These are phyloP conservation scores for Fomitopsis schrenkii DNA, from an alignment of 1,284 basidiomycete species.

Conservation along the genomic window DNA sequence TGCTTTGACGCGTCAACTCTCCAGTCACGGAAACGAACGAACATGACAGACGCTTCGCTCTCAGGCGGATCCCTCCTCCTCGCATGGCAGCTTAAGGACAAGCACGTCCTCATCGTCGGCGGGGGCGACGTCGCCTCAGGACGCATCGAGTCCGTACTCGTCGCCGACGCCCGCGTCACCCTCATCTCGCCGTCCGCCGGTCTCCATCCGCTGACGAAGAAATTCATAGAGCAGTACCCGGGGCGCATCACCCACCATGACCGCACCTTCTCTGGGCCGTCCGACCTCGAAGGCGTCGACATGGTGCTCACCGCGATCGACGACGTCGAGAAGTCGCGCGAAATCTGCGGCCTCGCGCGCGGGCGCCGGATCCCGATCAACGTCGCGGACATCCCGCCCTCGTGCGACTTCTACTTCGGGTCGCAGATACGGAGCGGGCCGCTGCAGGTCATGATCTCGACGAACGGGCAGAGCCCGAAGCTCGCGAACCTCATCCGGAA, in stretches of 20 bases:
- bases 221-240: constrained; percentile 41
- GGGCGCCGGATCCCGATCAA: constrained; percentile 81
- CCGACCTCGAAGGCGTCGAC: constrained; percentile 65
- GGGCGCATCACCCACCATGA: constrained; percentile 69
- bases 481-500: constrained; percentile 82
- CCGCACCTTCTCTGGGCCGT: constrained; percentile 56
- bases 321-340: constrained; percentile 68
- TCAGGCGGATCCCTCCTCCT: constrained; percentile 71
- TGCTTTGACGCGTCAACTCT: too few species aligned
- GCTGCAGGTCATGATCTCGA: constrained; percentile 94
- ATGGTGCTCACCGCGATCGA: constrained; percentile 97
- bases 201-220: constrained; percentile 55
- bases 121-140: constrained; percentile 86
- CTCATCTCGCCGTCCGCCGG: constrained; percentile 60
- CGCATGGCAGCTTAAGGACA: constrained; percentile 84
- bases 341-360: constrained; percentile 74
- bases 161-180: constrained; percentile 57
- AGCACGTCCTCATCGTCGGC: constrained; percentile 81
- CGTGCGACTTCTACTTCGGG: constrained; percentile 99
- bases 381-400: constrained; percentile 92
- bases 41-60: constrained; percentile 13
- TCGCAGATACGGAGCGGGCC: constrained; percentile 90
- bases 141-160: constrained; percentile 69
- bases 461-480: constrained; percentile 91
- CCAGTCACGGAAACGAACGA: too few species aligned